Evolutionary conservation across 257 asterid species (phyloP).

Genomic region (Cruciata laevipes): DNA sequence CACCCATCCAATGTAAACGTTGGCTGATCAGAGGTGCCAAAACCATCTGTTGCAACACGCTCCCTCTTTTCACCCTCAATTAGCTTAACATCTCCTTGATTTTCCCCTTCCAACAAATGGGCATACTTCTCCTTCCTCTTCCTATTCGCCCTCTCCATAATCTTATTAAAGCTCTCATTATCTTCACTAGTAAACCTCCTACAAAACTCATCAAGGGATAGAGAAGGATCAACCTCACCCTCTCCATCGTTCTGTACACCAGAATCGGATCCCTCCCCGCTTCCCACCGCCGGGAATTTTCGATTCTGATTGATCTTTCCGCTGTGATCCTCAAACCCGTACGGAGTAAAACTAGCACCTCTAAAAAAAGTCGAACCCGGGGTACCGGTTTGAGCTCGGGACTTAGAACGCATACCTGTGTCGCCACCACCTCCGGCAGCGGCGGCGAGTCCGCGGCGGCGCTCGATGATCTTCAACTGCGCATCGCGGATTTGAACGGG

Average conservation of each 20-base stretch:
- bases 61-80: conserved; percentile 60
- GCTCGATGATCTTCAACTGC: conserved; percentile 82
- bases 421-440: conserved; percentile 19
- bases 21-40: conserved; percentile 88
- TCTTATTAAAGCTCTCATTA: conserved; percentile 66
- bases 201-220: conserved; percentile 67
- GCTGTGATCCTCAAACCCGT: conserved; percentile 16
- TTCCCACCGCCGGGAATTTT: neutral
- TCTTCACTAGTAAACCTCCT: conserved; percentile 94
- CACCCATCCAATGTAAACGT: conserved; percentile 70
- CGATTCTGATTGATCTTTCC: conserved; percentile 7
- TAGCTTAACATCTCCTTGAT: conserved; percentile 29
- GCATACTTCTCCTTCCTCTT: conserved; percentile 73
- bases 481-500: conserved; percentile 88
- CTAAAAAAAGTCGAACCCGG: conserved; percentile 72
- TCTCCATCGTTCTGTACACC: conserved; percentile 26
- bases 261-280: conserved; percentile 1
- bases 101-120: conserved; percentile 56
- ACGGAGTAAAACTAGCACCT: conserved; percentile 61
- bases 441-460: conserved; percentile 54
- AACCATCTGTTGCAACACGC: conserved; percentile 60
- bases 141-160: conserved; percentile 65
- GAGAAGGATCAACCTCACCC: conserved; percentile 34
- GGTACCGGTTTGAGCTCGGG: conserved; percentile 42
- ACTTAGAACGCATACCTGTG: conserved; percentile 26